A percentile compares a stretch with the other conserved stretches of the same genome.
Evolutionary conservation across 345 rosid species (phyloP).

Genomic region (sweet orange (Citrus sinensis)): DNA sequence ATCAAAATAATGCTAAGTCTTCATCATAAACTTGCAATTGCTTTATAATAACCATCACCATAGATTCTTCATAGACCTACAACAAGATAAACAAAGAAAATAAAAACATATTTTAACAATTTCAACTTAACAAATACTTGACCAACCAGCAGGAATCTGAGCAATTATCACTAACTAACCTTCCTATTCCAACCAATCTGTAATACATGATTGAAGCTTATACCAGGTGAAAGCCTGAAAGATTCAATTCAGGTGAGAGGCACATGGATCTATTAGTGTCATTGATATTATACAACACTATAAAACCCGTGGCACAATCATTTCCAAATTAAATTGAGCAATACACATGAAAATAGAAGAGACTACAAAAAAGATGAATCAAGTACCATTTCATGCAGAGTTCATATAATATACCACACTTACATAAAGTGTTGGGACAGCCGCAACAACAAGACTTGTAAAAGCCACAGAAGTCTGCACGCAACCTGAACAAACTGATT

Average conservation of each 20-base stretch:
- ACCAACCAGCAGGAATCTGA: too few species aligned
- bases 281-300: not conserved
- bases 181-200: not conserved
- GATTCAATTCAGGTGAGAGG: not conserved
- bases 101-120: too few species aligned
- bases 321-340: not conserved
- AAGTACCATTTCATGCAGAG: not conserved
- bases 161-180: conserved; percentile 16
- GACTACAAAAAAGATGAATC: not conserved
- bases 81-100: too few species aligned
- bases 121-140: too few species aligned
- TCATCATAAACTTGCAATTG: too few species aligned
- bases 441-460: conserved; percentile 65
- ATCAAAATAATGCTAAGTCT: too few species aligned
- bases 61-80: too few species aligned
- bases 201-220: not conserved
- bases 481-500: not conserved
- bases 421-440: conserved; percentile 79
- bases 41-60: too few species aligned
- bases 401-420: conserved; percentile 24
- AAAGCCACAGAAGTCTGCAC: conserved; percentile 84
- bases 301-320: not conserved
- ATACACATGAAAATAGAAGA: not conserved
- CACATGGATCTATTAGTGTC: not conserved
- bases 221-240: not conserved